Conservation (phyloP, 2,329 filamentous ascomycete genomes). For the Colletotrichum australisinense region DNA sequence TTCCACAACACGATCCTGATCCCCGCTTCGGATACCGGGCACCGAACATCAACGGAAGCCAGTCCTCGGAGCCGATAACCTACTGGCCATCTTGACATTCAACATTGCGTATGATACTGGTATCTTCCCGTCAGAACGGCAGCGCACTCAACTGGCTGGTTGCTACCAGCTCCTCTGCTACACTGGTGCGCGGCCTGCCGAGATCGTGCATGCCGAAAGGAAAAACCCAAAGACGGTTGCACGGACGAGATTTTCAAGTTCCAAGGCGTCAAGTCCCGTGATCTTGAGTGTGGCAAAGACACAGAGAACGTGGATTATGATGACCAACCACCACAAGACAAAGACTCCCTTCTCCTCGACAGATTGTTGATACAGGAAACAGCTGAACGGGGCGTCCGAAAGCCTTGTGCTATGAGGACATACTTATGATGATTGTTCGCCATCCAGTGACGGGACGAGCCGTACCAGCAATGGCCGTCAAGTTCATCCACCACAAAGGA, state of each 20-base stretch:
- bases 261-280: slow-evolving; percentile 37
- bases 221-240: slow-evolving; percentile 41
- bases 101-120: too few relatives aligned
- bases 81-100: too few relatives aligned
- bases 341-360: slow-evolving; percentile 39
- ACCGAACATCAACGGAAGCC: too few relatives aligned
- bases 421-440: slow-evolving; percentile 42
- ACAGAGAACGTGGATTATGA: slow-evolving; percentile 18
- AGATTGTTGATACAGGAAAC: slow-evolving; percentile 40
- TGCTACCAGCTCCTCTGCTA: slow-evolving; percentile 44
- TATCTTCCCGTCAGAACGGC: slow-evolving; percentile 28
- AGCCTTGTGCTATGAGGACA: slow-evolving; percentile 45
- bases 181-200: slow-evolving; percentile 41
- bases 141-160: slow-evolving; percentile 40
- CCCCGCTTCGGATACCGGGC: too few relatives aligned
- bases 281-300: slow-evolving; percentile 10
- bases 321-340: slow-evolving; percentile 29
- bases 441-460: slow-evolving; percentile 38
- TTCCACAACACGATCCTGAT: too few relatives aligned
- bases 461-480: slow-evolving; percentile 42
- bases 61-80: too few relatives aligned
- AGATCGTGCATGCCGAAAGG: slow-evolving; percentile 44
- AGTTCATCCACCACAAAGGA: slow-evolving; percentile 45
- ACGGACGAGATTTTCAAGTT: slow-evolving; percentile 40
- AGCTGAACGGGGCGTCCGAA: slow-evolving; percentile 39